Evolutionary conservation across 2,329 filamentous ascomycete species (phyloP), one percentile per base, ranked within the genome.

Genomic region (Ceratocystis variospora): DNA sequence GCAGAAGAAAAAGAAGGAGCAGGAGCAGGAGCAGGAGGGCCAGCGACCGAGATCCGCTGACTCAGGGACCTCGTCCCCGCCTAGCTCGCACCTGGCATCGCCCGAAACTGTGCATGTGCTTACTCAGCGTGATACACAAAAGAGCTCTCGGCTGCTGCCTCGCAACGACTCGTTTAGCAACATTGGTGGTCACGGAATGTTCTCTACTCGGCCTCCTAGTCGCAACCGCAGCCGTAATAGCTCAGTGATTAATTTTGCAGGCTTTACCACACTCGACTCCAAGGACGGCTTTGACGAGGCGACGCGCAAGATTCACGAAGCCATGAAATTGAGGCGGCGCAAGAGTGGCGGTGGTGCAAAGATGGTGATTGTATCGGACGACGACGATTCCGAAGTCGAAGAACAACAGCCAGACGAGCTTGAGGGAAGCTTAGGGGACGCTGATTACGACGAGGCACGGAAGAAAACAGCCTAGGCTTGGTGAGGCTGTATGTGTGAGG

Each of bases 151-250:
- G 19, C 77, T 78, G 1, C 78, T 83, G 70, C 92, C 93, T 7
- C 86, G 89, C 68, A 96, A 96, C 77, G 94, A 97, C 76, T 94
- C 89, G 0, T 96, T 96, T 77, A 87, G 87, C 75, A 93, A 97
- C 74, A 87, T 97, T 69, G 88, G 89, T 12, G 85, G 83, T 62
- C 87, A 96, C 70, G 89, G 88, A 68, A 87, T 99, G 76, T 99
- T 97, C 77, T 90, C 92, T 2, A 94, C 90, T 17, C 82, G 89
- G 37, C 91, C 92, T 3, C 82, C 87, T n/a, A 95, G 89, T 63
- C 86, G 90, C n/a, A 87, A 83, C 63, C 82, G 86, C 66, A 87
- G 83, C 70, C 81, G 88, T 31, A 63, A 53, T 19, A 66, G 55
- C 50, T 66, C 67, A 2, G 64, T 62, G 46, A 50, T 66, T 45